Base-by-base conservation (phyloP, 2,329 filamentous ascomycete species). In the Aspergillus hiratsukae region DNA sequence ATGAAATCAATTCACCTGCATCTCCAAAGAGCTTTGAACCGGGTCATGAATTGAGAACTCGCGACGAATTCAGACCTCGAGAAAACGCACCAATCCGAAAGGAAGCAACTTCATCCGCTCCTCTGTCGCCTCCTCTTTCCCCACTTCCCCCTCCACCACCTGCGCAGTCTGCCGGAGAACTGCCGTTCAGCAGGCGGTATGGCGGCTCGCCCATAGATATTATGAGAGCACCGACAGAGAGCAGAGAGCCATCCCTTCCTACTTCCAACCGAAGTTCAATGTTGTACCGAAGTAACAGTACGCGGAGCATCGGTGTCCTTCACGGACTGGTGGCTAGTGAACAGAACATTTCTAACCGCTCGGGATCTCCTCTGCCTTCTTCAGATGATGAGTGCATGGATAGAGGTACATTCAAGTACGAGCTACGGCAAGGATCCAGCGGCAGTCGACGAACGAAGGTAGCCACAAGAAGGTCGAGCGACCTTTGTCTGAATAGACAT, bases 311-410 rank as follows among this genome's bases (percentile, higher is more conserved):
- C 35, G 65, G 63, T 11, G 54, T 66, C 28, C 61, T 62, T 27
- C 56, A 61, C 35, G 64, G 64, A 45, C 63, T 56, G 35, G 53
- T 61, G 8, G 54, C 56, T 7, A 53, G 49, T 10, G 63, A 66
- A 27, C 58, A 53, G 14, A 53, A 58, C 9, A 57, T 62, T 11
- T 55, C 50, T 19, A 52, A 52, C 40, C 64, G 61, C n/a, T 59
- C 67, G 2, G 68, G 70, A 27, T 73, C 69, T 5, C 70, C 72
- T 8, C 58, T 76, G 8, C 70, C 72, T n/a, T 75, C 73, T 31
- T 76, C 73, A 0, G 74, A 76, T 37, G 73, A 76, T 10, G 74
- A 76, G 54, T 64, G 66, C n/a, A 64, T 69, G 31, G 64, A 62
- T 10, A 62, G 58, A 1, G 54, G 49, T 19, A 43, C 55, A 17